Percentiles rank a stretch among this genome's conserved stretches.
Conservation (phyloP, 345 rosid species). For the Salix arbutifolia region DNA sequence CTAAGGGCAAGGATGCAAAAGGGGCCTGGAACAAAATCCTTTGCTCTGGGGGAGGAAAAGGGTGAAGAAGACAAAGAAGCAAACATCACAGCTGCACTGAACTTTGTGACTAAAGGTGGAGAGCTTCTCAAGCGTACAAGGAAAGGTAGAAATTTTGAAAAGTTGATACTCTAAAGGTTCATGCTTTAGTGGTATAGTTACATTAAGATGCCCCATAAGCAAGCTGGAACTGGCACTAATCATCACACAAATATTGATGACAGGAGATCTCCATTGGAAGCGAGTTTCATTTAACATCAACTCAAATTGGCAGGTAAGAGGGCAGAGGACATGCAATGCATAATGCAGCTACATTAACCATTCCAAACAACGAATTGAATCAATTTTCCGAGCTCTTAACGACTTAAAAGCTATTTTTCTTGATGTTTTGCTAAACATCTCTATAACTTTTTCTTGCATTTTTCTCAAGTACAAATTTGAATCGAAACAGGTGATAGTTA, state of each 20-base stretch:
- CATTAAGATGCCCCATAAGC: neutral
- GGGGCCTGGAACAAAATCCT: conserved; percentile 39
- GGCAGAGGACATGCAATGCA: conserved; percentile 1
- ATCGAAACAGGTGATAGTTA: conserved; percentile 61
- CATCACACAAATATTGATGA: conserved; percentile 11
- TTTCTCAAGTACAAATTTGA: neutral
- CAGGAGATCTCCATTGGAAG: conserved; percentile 95
- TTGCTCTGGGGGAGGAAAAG: conserved; percentile 44
- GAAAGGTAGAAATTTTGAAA: conserved; percentile 54
- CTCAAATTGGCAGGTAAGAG: conserved; percentile 74
- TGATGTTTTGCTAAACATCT: neutral
- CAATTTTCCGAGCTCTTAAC: neutral
- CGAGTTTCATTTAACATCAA: conserved; percentile 73
- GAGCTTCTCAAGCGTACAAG: conserved; percentile 91
- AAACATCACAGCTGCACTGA: conserved; percentile 46
- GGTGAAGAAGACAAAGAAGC: conserved; percentile 44
- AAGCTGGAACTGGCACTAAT: conserved; percentile 5
- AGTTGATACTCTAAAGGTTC: neutral
- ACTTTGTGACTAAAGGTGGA: conserved; percentile 71
- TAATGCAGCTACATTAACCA: neutral
- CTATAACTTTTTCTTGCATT: neutral
- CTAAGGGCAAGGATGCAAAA: conserved; percentile 70
- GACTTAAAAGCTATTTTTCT: neutral
- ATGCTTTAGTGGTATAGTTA: neutral
- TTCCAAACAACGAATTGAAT: neutral